Base-by-base conservation (phyloP, 306 rosid genomes). In the Astragalus membranaceus region DNA sequence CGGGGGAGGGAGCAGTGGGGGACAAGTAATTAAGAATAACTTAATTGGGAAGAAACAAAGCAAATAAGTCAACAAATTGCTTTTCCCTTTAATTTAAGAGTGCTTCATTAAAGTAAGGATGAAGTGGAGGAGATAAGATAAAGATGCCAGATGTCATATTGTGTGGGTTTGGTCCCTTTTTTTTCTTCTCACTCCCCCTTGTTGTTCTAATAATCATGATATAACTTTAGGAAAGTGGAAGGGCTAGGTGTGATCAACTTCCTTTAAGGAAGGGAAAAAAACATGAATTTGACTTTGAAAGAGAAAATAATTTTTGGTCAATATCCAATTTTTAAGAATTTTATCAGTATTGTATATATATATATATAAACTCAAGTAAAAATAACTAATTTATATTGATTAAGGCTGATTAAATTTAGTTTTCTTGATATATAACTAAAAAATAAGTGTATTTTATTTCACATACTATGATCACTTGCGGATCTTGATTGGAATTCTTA, bases 161-260 rank as follows among this genome's bases (percentile, higher is more conserved):
- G 60, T 61, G 44, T n/a, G 66, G 29, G 29, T 39, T 37, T 48
- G 55, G 54, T 57, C 44, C 10, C 55, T 6, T 50, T 48, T 48
- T 50, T 3, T 26, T 20, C 23, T 75, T 39, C 41, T 39, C 71
- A 63, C 30, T 42, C 49, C 26, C 52, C 30, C 30, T 26, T 26
- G 23, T 29, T 1, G 13, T 30, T 76, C 20, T 17, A 76, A 69
- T 69, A 51, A 50, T 76, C 43, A 49, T 53, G 63, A 61, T 11
- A 26, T 32, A 48, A 49, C 75, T 59, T 47, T 12, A 32, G 44
- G 46, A 23, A 20, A 6, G n/a, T 10, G 4, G 8, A 33, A 35
- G 23, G 2, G 5, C 11, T 59, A 16, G 13, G 46, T 43, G 41
- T 64, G 52, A 42, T 26, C 30, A 26, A 26, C 49, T 17, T 50